phyloP scores from a whole-genome alignment of 345 rosid species.

The Rhodamnia rubescens region DNA sequence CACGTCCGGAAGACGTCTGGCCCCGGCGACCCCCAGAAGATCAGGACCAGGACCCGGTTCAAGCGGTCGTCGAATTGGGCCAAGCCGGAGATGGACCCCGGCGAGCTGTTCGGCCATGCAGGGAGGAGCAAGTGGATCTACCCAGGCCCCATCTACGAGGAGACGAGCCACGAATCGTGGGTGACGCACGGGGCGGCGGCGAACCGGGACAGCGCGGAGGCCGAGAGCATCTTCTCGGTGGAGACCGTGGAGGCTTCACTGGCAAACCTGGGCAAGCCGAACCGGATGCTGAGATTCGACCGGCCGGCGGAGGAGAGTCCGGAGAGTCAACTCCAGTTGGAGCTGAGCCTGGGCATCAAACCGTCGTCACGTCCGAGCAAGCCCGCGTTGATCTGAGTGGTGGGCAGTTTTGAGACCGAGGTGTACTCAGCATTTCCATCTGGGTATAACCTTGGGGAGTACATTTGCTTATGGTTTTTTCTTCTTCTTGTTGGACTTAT shows the following conservation, averaged over 20 bases:
- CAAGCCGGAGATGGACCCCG: background rate
- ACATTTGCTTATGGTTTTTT: background rate
- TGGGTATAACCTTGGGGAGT: background rate
- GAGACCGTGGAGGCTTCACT: slow-evolving; percentile 4
- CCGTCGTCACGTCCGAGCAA: background rate
- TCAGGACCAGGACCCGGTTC: background rate
- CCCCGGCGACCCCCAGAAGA: background rate
- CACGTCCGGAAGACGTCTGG: background rate
- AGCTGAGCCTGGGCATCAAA: background rate
- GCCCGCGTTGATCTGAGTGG: background rate
- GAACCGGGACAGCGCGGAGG: background rate
- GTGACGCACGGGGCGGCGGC: background rate
- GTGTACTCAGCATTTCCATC: background rate
- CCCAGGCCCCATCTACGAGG: slow-evolving; percentile 1
- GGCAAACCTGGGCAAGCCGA: background rate
- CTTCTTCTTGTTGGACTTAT: background rate
- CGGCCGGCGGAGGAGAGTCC: background rate
- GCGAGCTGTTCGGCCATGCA: background rate
- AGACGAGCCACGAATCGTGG: background rate
- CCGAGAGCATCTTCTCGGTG: slow-evolving; percentile 1
- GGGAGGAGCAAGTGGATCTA: background rate
- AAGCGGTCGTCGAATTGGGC: background rate
- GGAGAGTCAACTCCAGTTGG: background rate
- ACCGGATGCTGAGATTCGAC: background rate
- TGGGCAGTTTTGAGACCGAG: background rate